These are phyloP conservation scores for Paramyrothecium roridum DNA, from an alignment of 2,329 filamentous ascomycete species.

Conservation along the genomic window DNA sequence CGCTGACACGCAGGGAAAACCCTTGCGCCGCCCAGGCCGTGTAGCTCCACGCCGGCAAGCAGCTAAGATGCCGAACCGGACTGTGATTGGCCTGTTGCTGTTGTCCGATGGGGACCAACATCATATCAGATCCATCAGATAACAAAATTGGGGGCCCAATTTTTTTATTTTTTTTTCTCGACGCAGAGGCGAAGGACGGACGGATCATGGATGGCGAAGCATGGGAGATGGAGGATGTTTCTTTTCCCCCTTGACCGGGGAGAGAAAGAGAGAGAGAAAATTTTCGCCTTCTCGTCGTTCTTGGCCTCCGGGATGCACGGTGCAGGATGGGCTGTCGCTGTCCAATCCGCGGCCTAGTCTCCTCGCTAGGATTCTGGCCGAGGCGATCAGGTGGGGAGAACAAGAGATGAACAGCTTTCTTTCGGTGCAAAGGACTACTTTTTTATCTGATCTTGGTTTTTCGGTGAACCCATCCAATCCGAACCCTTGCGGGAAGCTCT, in stretches of 20 bases:
- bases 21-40: background rate
- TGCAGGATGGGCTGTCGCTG: background rate
- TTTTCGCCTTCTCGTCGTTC: background rate
- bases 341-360: background rate
- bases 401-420: background rate
- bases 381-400: background rate
- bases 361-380: background rate
- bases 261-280: background rate
- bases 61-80: background rate
- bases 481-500: background rate
- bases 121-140: background rate
- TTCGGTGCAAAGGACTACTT: background rate
- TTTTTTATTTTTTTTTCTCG: too few relatives aligned
- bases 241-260: too few relatives aligned
- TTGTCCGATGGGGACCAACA: background rate
- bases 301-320: background rate
- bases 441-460: background rate
- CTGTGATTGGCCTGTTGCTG: background rate
- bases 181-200: too few relatives aligned
- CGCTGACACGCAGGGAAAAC: background rate
- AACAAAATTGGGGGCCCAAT: background rate
- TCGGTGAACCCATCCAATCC: too few relatives aligned
- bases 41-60: background rate
- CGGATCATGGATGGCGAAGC: background rate
- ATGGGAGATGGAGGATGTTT: background rate